Percentiles rank a stretch among this genome's conserved stretches.
Evolutionary conservation across 495 filamentous ascomycete species (phyloP).

Genomic region (Parachaetomium inaequale): DNA sequence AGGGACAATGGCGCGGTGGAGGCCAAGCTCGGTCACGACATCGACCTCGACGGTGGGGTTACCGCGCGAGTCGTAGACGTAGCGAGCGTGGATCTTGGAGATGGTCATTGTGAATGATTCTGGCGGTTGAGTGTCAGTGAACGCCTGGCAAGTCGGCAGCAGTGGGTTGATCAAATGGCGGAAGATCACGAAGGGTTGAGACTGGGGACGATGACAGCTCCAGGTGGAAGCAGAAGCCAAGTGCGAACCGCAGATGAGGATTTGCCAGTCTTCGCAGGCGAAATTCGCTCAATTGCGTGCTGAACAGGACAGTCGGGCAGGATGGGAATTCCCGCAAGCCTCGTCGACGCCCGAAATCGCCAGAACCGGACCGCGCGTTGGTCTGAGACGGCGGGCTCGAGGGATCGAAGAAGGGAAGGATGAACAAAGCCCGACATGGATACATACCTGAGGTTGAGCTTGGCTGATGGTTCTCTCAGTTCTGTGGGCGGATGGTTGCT

Average conservation of each 20-base stretch:
- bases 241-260: background rate
- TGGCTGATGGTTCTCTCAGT: slow-evolving; percentile 13
- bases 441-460: slow-evolving; percentile 19
- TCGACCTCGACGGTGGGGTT: slow-evolving; percentile 94
- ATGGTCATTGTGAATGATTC: slow-evolving; percentile 71
- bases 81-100: slow-evolving; percentile 96
- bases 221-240: background rate
- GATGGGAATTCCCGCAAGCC: slow-evolving; percentile 28
- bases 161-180: background rate
- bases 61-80: slow-evolving; percentile 98
- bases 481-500: slow-evolving; percentile 5
- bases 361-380: background rate
- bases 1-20: slow-evolving; percentile 98
- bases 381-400: background rate
- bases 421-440: background rate
- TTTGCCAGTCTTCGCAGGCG: background rate
- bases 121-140: slow-evolving; percentile 18
- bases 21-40: slow-evolving; percentile 90
- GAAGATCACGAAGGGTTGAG: background rate
- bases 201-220: background rate
- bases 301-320: no score
- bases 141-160: background rate
- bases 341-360: slow-evolving; percentile 15
- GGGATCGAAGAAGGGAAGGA: background rate
- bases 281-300: slow-evolving; percentile 30